A percentile compares a stretch with the other conserved stretches of the same genome.
These are phyloP conservation scores for Auxenochlorella pyrenoidosa DNA, from an alignment of 139 green algal species.

Conservation along the genomic window DNA sequence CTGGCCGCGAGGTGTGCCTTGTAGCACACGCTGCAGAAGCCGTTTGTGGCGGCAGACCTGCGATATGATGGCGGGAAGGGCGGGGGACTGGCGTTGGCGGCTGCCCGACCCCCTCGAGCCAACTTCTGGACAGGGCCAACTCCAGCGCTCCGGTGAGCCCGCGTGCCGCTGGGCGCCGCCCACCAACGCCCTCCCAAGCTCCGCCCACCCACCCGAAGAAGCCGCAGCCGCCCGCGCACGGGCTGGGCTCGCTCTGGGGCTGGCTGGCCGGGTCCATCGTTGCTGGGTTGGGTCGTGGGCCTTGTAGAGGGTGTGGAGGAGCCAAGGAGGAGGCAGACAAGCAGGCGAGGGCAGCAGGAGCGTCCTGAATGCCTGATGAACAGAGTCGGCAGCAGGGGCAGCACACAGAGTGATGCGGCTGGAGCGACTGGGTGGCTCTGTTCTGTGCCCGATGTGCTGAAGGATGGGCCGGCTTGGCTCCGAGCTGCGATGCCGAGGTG, in stretches of 20 bases:
- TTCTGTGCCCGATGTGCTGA: no score
- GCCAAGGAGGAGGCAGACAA: background rate
- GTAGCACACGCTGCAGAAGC: constrained; percentile 48
- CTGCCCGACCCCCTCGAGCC: no score
- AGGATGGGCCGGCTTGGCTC: no score
- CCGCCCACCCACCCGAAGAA: constrained; percentile 37
- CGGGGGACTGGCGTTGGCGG: background rate
- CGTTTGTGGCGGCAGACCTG: constrained; percentile 36
- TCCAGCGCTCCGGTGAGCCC: background rate
- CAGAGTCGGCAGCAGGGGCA: no score
- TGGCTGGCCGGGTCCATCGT: constrained; percentile 15
- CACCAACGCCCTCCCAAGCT: no score
- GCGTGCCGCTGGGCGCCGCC: background rate
- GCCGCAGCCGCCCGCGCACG: constrained; percentile 42
- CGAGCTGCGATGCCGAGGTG: no score
- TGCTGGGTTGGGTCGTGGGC: background rate
- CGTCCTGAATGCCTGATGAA: no score
- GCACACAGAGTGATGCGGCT: no score
- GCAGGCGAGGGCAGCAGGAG: no score
- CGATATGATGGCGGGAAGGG: no score
- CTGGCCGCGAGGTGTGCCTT: constrained; percentile 2
- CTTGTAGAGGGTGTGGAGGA: no score
- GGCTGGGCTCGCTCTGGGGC: constrained; percentile 13
- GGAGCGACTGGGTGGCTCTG: no score
- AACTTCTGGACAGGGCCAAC: background rate